Base-by-base conservation (phyloP, 208 protist genomes). In the Acanthamoeba sp. region DNA sequence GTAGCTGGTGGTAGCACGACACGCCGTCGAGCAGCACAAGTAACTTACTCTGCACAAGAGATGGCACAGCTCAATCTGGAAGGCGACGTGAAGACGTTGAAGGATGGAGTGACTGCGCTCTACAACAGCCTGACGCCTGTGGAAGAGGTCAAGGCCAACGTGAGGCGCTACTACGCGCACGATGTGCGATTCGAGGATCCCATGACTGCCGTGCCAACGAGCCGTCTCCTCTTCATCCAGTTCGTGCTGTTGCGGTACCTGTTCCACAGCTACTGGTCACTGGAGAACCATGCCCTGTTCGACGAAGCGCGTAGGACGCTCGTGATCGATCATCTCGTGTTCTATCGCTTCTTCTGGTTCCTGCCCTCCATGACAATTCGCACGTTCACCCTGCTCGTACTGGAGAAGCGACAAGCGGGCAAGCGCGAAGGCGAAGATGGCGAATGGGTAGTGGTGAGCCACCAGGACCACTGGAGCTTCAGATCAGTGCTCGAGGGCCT, bases 231-330 rank as follows among this genome's bases (percentile, higher is more conserved):
- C 40, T 84, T 27, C 40, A 84, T 84, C 73, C 73, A 84, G 40
- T 84, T 84, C 40, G 73, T 32, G 22, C 12, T 84, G 4, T 24
- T 84, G 73, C 73, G 73, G 7, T 45, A 55, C 40, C 73, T 84
- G 22, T 52, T 84, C 40, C 34, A 84, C 73, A 84, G 73, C 73
- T 84, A 84, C 73, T 84, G 73, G 73, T 84, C 73, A 7, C 73
- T 84, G 38, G 73, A 84, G 73, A 84, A 84, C 38, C 73, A 84
- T 27, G 73, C 73, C 1, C 73, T 84, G 7, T 84, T 84, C 40
- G 73, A 84, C 32, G 40, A 20, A 7, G 73, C 73, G n/a, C 73
- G 42, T 24, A 45, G 38, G 22, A 84, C 40, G 40, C 73, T 84
- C 18, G 73, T 84, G n/a, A 84, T 84, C 40, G 73, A 84, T 32